Evolutionary conservation across 192 early-diverging fungal genomes (phyloP).

Genomic region (Thamnidium elegans): DNA sequence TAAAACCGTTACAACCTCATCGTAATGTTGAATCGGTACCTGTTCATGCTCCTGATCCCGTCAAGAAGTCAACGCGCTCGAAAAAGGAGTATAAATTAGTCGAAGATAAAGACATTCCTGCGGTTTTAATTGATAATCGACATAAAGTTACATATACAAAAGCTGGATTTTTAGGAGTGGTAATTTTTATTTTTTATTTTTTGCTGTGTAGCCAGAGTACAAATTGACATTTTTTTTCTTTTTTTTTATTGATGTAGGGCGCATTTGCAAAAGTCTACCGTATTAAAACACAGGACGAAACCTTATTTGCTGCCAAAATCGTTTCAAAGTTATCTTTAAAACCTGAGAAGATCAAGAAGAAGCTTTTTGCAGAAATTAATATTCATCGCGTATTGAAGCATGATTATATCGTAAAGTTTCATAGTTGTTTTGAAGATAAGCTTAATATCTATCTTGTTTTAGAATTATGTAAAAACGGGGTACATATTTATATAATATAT

Average conservation of each 20-base stretch:
- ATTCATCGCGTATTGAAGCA: slow-evolving; percentile 75
- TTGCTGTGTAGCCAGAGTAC: background rate
- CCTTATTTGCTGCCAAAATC: slow-evolving; percentile 43
- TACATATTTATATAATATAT: slow-evolving; percentile 20
- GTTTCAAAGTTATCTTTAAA: slow-evolving; percentile 46
- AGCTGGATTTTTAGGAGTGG: background rate
- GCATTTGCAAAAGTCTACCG: slow-evolving; percentile 25
- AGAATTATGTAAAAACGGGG: slow-evolving; percentile 88
- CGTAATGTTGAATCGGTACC: no score
- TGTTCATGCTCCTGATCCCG: no score
- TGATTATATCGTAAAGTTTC: slow-evolving; percentile 75
- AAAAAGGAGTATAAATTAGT: background rate
- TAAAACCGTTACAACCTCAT: no score
- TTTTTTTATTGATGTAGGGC: slow-evolving; percentile 20
- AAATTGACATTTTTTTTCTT: background rate
- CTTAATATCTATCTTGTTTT: slow-evolving; percentile 85
- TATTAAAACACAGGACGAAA: background rate
- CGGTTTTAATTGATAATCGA: background rate
- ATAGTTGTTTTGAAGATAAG: slow-evolving; percentile 85
- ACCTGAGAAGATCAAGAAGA: slow-evolving; percentile 33
- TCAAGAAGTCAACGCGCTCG: no score
- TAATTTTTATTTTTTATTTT: background rate
- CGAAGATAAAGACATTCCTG: slow-evolving; percentile 2
- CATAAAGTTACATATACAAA: background rate
- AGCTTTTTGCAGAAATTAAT: slow-evolving; percentile 75